Evolutionary conservation across 352 stramenopile genomes (phyloP).

Genomic region (Phytophthora cryptogea): DNA sequence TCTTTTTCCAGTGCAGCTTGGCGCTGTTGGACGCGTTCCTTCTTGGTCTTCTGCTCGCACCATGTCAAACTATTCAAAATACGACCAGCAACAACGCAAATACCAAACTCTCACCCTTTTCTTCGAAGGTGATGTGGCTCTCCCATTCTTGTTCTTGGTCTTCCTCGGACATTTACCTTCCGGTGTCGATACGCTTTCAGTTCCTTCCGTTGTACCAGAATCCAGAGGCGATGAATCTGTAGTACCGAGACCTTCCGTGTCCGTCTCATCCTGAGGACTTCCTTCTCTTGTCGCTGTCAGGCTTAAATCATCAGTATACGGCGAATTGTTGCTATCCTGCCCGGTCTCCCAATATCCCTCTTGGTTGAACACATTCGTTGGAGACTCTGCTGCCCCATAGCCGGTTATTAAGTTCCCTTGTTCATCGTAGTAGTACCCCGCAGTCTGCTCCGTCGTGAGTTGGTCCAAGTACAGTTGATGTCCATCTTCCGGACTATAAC

Average conservation of each 20-base stretch:
- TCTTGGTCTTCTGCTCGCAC: slow-evolving; percentile 40
- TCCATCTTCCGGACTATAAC: slow-evolving; percentile 16
- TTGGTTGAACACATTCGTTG: slow-evolving; percentile 42
- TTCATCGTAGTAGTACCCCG: slow-evolving; percentile 37
- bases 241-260: background rate
- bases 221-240: slow-evolving; percentile 2
- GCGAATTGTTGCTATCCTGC: slow-evolving; percentile 24
- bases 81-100: too few relatives aligned
- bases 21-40: slow-evolving; percentile 56
- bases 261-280: slow-evolving; percentile 12
- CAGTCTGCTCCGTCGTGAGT: slow-evolving; percentile 17
- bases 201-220: background rate
- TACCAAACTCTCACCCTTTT: slow-evolving; percentile 15
- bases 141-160: slow-evolving; percentile 12
- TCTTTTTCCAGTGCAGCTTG: slow-evolving; percentile 63
- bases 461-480: slow-evolving; percentile 32
- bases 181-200: slow-evolving; percentile 1
- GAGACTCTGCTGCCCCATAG: slow-evolving; percentile 21
- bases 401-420: slow-evolving; percentile 21
- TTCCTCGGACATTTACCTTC: slow-evolving; percentile 10
- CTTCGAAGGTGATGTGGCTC: slow-evolving; percentile 20
- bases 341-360: slow-evolving; percentile 58
- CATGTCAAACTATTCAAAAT: background rate
- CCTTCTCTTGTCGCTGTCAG: background rate
- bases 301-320: slow-evolving; percentile 5